Evolutionary conservation across 495 filamentous ascomycete genomes (phyloP), one percentile per base, ranked within the genome.

Genomic region (Daldinia caldariorum): DNA sequence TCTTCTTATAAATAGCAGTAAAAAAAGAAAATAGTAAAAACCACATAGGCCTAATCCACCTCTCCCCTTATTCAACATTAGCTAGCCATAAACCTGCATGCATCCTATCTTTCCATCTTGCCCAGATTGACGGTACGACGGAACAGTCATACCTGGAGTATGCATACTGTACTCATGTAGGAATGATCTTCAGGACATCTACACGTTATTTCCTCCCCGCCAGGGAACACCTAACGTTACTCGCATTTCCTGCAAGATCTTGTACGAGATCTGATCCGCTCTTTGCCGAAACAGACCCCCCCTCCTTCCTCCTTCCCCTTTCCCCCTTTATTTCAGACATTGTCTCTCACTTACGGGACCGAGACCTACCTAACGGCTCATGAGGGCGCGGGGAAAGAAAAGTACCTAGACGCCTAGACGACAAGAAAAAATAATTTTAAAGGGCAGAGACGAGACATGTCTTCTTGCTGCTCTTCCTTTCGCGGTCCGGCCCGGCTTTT

Each of bases 331-430:
- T 41, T 45, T 62, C 50, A 38, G 58, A 37, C 18, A 47, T 62
- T 62, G 58, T 66, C 58, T 70, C 61, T 70, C n/a, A 61, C 59
- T 63, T 63, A 47, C 62, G 68, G 63, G 58, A 62, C 68, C 62
- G 67, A 71, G 62, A 45, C 53, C 68, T 55, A 45, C 53, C 68
- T 55, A 71, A 71, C 68, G 68, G 68, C 57, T 54, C 51, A 45
- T 41, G 67, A 66, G 56, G 50, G 50, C 47, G 67, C 20, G 31
- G 26, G 16, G 8, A 53, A n/a, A 8, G 20, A 31, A n/a, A 53
- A 6, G 20, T 14, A 31, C 9, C 49, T n/a, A n/a, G n/a, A n/a
- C n/a, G n/a, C n/a, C n/a, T n/a, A n/a, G n/a, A n/a, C n/a, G n/a
- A n/a, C n/a, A n/a, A n/a, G n/a, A n/a, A n/a, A n/a, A 26, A 8